A percentile compares a stretch with the other conserved stretches of the same genome.
Conservation (phyloP, 768 basidiomycete species). For the Suillus paluster region DNA sequence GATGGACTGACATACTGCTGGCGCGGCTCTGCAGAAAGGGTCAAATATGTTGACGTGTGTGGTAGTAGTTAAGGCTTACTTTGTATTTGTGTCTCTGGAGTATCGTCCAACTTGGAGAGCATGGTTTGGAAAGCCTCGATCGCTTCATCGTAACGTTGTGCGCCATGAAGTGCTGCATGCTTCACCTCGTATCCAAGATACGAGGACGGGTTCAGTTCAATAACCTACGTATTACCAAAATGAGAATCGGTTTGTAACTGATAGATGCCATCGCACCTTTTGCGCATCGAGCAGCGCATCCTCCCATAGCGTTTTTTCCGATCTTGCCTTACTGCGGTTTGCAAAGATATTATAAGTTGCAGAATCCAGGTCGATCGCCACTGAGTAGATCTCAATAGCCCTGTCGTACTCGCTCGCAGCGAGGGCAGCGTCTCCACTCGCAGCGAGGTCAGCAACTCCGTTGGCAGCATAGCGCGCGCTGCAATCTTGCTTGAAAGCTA, state of each 20-base stretch:
- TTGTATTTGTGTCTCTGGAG: not conserved
- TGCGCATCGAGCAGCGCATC: not conserved
- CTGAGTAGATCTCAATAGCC: not conserved
- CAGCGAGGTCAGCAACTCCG: not conserved
- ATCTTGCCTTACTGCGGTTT: not conserved
- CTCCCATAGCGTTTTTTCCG: not conserved
- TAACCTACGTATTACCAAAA: not conserved
- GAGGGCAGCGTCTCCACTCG: not conserved
- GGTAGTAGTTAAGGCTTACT: not conserved
- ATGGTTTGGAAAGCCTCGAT: not conserved
- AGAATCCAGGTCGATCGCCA: not conserved
- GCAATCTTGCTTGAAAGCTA: not conserved
- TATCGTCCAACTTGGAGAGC: not conserved
- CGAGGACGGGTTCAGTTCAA: not conserved
- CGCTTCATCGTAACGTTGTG: not conserved
- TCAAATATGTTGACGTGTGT: not conserved
- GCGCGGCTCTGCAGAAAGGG: not conserved
- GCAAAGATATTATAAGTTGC: not conserved
- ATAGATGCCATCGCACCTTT: not conserved
- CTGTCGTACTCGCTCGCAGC: not conserved
- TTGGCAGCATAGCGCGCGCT: not conserved
- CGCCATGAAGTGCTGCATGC: not conserved
- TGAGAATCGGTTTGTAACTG: not conserved
- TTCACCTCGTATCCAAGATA: conserved; percentile 1
- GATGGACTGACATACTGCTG: not conserved